Evolutionary conservation across 2,329 filamentous ascomycete species (phyloP).

Genomic region (Aureobasidium musti): DNA sequence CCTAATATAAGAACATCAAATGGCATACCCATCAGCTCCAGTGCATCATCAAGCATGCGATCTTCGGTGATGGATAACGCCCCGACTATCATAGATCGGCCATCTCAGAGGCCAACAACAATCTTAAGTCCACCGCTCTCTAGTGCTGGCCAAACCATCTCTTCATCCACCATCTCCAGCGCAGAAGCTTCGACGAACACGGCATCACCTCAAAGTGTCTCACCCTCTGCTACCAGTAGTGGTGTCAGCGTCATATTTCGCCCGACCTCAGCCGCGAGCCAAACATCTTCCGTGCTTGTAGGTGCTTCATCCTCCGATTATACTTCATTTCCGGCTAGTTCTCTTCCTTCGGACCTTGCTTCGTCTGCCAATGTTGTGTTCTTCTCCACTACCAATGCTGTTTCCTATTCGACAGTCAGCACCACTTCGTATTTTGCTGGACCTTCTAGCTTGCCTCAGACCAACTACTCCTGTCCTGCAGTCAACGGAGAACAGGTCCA

Average conservation of each 20-base stretch:
- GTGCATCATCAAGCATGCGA: background rate
- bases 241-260: background rate
- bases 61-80: background rate
- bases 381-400: background rate
- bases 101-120: background rate
- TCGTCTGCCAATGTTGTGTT: background rate
- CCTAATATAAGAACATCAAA: no score
- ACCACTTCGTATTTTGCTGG: background rate
- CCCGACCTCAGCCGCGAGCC: background rate
- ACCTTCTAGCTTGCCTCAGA: background rate
- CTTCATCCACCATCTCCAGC: background rate
- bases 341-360: background rate
- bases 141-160: background rate
- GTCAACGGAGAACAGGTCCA: background rate
- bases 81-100: background rate
- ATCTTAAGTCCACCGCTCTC: background rate
- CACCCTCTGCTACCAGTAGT: background rate
- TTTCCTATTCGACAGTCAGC: background rate
- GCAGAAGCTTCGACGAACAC: background rate
- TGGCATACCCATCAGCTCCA: background rate
- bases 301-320: background rate
- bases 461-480: slow-evolving; percentile 18
- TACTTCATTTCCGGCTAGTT: no score
- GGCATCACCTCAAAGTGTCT: background rate
- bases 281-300: background rate